Percentiles rank a stretch among this genome's conserved stretches.
These are phyloP conservation scores for Trametes punicea DNA, from an alignment of 768 basidiomycete genomes.

Conservation along the genomic window DNA sequence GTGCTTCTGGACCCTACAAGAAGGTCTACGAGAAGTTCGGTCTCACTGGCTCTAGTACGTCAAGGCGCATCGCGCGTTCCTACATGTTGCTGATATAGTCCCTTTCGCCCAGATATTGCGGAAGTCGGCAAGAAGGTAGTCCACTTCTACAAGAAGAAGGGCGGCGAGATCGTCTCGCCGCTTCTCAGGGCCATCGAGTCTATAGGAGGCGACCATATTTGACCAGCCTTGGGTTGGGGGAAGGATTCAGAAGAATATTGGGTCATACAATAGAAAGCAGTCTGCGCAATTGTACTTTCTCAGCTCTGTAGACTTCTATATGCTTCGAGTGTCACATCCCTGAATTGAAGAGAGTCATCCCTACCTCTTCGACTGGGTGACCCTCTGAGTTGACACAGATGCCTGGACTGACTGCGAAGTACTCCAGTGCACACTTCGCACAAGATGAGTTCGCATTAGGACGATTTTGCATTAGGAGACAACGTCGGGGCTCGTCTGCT, in stretches of 20 bases:
- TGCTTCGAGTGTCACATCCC: no score
- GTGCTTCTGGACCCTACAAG: constrained; percentile 86
- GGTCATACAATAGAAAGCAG: constrained; percentile 15
- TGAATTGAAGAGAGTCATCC: no score
- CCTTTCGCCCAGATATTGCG: constrained; percentile 66
- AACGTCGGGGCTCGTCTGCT: not conserved
- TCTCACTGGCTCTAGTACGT: constrained; percentile 70
- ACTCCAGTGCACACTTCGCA: not conserved
- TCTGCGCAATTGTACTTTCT: constrained; percentile 13
- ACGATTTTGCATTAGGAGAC: no score
- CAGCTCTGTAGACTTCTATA: constrained; percentile 2
- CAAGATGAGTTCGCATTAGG: constrained; percentile 7
- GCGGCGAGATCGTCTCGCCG: constrained; percentile 69
- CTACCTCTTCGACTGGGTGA: no score
- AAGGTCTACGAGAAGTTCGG: constrained; percentile 92
- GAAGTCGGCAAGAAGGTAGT: constrained; percentile 81
- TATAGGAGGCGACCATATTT: constrained; percentile 7
- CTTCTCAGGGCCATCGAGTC: constrained; percentile 64
- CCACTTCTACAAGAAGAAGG: constrained; percentile 80
- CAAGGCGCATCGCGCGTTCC: not conserved
- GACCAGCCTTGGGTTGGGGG: not conserved
- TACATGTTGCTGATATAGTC: constrained; percentile 1
- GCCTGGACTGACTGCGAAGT: no score
- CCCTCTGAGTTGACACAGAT: no score
- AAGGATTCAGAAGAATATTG: not conserved